A percentile compares a stretch with the other conserved stretches of the same genome.
phyloP scores from a whole-genome alignment of 768 basidiomycete genomes.

The Boletus eberwhitei region DNA sequence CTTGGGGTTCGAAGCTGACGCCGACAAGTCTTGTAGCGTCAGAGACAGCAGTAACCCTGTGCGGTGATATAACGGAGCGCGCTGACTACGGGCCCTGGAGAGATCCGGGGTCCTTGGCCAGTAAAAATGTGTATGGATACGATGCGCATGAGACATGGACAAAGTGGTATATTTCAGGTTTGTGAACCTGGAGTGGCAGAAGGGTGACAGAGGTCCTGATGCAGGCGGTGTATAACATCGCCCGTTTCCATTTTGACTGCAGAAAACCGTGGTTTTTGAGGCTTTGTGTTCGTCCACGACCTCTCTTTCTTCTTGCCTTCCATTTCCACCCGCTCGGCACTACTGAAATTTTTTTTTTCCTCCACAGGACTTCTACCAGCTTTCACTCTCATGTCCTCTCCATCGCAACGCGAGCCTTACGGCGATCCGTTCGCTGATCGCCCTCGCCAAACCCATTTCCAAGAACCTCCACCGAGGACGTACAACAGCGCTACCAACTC shows the following conservation, averaged over 20 bases:
- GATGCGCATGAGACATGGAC: too few relatives aligned
- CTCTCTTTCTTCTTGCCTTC: constrained; percentile 5
- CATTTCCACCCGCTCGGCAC: constrained; percentile 8
- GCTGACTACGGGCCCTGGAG: constrained; percentile 1
- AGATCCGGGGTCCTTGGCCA: not conserved
- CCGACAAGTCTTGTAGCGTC: not conserved
- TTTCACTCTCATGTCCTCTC: constrained; percentile 23
- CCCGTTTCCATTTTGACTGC: constrained; percentile 24
- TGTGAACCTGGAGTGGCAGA: constrained; percentile 8
- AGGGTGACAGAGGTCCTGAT: constrained; percentile 30
- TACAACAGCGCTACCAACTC: constrained; percentile 38
- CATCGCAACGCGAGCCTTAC: constrained; percentile 35
- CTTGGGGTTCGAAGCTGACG: too few relatives aligned
- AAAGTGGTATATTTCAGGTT: not conserved
- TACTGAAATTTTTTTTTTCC: constrained; percentile 6
- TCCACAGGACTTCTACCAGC: constrained; percentile 4
- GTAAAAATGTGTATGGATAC: constrained; percentile 1
- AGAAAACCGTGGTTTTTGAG: constrained; percentile 25
- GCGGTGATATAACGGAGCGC: constrained; percentile 1
- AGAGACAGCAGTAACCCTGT: not conserved
- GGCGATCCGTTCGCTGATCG: constrained; percentile 75
- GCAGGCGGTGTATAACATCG: constrained; percentile 34
- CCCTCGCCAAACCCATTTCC: constrained; percentile 53
- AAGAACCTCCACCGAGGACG: constrained; percentile 51
- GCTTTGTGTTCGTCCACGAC: constrained; percentile 18